Evolutionary conservation across 768 basidiomycete genomes (phyloP).

Genomic region (Mycena olivaceomarginata): DNA sequence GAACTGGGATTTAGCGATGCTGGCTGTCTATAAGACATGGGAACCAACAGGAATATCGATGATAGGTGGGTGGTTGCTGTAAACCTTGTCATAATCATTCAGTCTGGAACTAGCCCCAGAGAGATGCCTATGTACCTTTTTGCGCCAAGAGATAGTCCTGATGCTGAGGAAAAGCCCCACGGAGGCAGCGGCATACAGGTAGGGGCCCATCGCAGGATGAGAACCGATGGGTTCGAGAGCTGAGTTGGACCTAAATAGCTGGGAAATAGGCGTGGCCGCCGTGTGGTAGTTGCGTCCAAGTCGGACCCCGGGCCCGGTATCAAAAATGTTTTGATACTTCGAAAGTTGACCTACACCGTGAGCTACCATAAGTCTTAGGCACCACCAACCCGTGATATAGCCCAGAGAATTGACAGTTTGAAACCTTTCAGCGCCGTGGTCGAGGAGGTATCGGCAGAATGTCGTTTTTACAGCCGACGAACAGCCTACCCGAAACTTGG

Average conservation of each 20-base stretch:
- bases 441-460: too few relatives aligned
- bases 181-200: conserved; percentile 20
- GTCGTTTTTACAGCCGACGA: too few relatives aligned
- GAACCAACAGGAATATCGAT: conserved; percentile 42
- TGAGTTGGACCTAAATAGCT: not conserved
- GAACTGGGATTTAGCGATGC: not conserved
- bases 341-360: too few relatives aligned
- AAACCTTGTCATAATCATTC: conserved; percentile 10
- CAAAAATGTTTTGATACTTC: too few relatives aligned
- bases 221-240: not conserved
- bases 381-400: too few relatives aligned
- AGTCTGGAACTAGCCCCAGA: not conserved
- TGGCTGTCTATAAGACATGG: not conserved
- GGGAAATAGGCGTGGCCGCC: not conserved
- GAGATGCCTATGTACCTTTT: conserved; percentile 15
- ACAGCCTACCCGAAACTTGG: too few relatives aligned
- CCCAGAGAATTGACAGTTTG: too few relatives aligned
- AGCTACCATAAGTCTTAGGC: too few relatives aligned
- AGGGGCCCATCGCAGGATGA: conserved; percentile 8
- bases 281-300: not conserved
- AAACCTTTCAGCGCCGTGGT: too few relatives aligned
- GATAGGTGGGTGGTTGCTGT: conserved; percentile 40
- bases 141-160: conserved; percentile 17
- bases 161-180: conserved; percentile 10
- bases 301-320: too few relatives aligned